Evolutionary conservation across 495 filamentous ascomycete genomes (phyloP).

Genomic region (Podospora fimiseda): DNA sequence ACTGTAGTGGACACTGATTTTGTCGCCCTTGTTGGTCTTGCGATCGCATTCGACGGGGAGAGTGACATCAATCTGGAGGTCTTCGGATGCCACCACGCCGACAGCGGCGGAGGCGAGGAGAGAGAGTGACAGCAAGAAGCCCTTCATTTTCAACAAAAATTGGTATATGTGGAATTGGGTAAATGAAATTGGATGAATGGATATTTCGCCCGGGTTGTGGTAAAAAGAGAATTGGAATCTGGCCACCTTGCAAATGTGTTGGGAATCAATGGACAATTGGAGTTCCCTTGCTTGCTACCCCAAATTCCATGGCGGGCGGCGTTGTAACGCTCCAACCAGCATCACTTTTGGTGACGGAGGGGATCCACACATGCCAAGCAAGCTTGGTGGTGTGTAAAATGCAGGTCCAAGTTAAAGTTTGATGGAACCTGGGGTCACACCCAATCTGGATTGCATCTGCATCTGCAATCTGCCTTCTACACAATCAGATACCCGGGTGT

Average conservation of each 20-base stretch:
- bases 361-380: background rate
- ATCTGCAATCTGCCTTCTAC: no score
- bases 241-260: background rate
- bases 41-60: slow-evolving; percentile 59
- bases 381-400: no score
- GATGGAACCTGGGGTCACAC: no score
- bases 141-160: slow-evolving; percentile 41
- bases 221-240: background rate
- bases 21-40: slow-evolving; percentile 71
- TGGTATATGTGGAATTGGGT: no score
- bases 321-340: background rate
- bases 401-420: background rate
- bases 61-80: slow-evolving; percentile 68
- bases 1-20: slow-evolving; percentile 77
- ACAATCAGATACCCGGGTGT: no score
- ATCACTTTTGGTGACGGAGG: background rate
- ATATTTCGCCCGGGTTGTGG: no score
- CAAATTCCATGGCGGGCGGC: background rate
- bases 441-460: background rate
- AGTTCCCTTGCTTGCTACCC: background rate
- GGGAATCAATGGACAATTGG: background rate
- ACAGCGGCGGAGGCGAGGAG: slow-evolving; percentile 48
- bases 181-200: no score
- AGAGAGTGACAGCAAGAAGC: slow-evolving; percentile 51
- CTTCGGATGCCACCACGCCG: slow-evolving; percentile 45